Percentiles rank a stretch among this genome's conserved stretches.
Evolutionary conservation across 2,329 filamentous ascomycete species (phyloP).

Genomic region (Fusarium nodosum): DNA sequence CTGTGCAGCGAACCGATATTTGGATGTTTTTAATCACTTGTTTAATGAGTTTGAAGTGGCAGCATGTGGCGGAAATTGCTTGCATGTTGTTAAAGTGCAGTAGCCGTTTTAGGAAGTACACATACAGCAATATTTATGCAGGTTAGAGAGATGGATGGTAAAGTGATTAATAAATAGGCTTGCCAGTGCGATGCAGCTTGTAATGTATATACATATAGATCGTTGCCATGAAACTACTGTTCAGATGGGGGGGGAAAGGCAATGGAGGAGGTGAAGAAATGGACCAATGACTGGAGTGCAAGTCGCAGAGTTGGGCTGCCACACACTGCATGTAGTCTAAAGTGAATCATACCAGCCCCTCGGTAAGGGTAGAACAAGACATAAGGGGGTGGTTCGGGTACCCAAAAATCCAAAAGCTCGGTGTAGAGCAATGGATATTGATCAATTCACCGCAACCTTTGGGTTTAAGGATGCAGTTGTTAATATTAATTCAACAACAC

Average conservation of each 20-base stretch:
- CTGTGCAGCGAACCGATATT: neutral
- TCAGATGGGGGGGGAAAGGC: neutral
- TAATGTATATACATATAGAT: neutral
- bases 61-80: constrained; percentile 21
- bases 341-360: constrained; percentile 36
- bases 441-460: neutral
- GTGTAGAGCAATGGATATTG: neutral
- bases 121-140: neutral
- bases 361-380: constrained; percentile 28
- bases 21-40: neutral
- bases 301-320: constrained; percentile 22
- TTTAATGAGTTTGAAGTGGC: constrained; percentile 2
- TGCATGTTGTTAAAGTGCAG: constrained; percentile 19
- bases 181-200: neutral
- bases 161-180: neutral
- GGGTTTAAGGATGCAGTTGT: neutral
- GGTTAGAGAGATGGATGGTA: neutral
- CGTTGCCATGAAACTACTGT: neutral
- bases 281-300: constrained; percentile 3
- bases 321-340: constrained; percentile 34
- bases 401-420: neutral
- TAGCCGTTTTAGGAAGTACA: constrained; percentile 25
- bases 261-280: constrained; percentile 1
- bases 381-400: neutral
- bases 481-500: neutral